Percentiles rank a stretch among this genome's conserved stretches.
phyloP scores from a whole-genome alignment of 768 basidiomycete species.

The Hygrocybe coccinea region DNA sequence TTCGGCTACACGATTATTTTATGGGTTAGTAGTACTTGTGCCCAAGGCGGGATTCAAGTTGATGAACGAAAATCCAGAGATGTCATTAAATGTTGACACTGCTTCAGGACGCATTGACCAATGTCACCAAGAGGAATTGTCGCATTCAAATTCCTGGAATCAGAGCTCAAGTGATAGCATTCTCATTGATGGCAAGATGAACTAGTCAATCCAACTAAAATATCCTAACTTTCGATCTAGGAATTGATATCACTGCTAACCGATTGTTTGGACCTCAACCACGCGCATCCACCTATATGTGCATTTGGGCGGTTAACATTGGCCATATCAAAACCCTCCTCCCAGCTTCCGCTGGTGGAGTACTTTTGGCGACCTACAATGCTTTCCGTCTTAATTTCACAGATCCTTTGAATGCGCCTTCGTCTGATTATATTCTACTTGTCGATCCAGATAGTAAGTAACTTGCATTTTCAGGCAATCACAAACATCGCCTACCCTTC shows the following conservation, averaged over 20 bases:
- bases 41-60: not conserved
- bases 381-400: slow-evolving; percentile 66
- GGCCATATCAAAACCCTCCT: slow-evolving; percentile 56
- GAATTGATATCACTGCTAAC: slow-evolving; percentile 74
- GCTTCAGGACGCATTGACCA: slow-evolving; percentile 47
- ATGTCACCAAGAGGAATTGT: slow-evolving; percentile 42
- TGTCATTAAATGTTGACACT: slow-evolving; percentile 69
- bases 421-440: slow-evolving; percentile 55
- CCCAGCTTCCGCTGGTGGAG: slow-evolving; percentile 48
- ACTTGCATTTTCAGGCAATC: not conserved
- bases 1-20: slow-evolving; percentile 79
- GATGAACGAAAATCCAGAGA: slow-evolving; percentile 44
- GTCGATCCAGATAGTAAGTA: slow-evolving; percentile 73
- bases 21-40: slow-evolving; percentile 55
- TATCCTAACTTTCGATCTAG: slow-evolving; percentile 32
- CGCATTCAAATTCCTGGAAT: slow-evolving; percentile 19
- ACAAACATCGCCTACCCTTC: not conserved
- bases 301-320: slow-evolving; percentile 86
- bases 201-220: not conserved
- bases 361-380: slow-evolving; percentile 48
- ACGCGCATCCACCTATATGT: slow-evolving; percentile 78
- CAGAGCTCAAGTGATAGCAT: slow-evolving; percentile 34
- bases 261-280: slow-evolving; percentile 89
- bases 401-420: slow-evolving; percentile 79
- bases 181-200: slow-evolving; percentile 43